These are phyloP conservation scores for Dactylellina cionopaga DNA, from an alignment of 2,329 filamentous ascomycete genomes.

Conservation along the genomic window DNA sequence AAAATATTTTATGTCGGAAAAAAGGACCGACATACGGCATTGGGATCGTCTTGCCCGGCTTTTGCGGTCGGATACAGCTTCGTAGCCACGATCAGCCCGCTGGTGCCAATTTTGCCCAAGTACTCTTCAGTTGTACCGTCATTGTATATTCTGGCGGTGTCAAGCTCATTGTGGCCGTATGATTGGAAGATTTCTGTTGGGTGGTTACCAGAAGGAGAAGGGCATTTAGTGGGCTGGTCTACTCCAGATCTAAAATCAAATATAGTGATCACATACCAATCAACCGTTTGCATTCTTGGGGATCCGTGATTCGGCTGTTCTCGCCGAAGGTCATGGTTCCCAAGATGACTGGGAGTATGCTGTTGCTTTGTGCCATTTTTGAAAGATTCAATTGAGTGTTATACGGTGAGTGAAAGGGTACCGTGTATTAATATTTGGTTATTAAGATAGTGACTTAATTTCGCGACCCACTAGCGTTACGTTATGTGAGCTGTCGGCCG, in stretches of 20 bases:
- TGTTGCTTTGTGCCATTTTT: slow-evolving; percentile 41
- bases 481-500: neutral
- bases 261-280: slow-evolving; percentile 27
- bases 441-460: too few species aligned
- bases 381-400: neutral
- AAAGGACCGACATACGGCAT: slow-evolving; percentile 20
- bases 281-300: slow-evolving; percentile 24
- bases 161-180: slow-evolving; percentile 46
- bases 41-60: slow-evolving; percentile 11
- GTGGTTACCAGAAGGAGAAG: too few species aligned
- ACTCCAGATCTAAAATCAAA: neutral
- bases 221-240: too few species aligned
- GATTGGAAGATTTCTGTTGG: slow-evolving; percentile 46
- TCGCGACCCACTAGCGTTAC: too few species aligned
- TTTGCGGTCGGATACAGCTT: slow-evolving; percentile 38
- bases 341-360: slow-evolving; percentile 36
- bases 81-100: slow-evolving; percentile 31
- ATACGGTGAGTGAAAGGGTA: neutral
- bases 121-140: slow-evolving; percentile 40
- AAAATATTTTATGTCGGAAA: too few species aligned
- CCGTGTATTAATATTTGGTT: too few species aligned
- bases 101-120: slow-evolving; percentile 43
- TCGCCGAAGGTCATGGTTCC: slow-evolving; percentile 49
- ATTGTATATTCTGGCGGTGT: slow-evolving; percentile 49
- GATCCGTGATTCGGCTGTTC: slow-evolving; percentile 36